These are phyloP conservation scores for Lagerstroemia speciosa DNA, from an alignment of 345 rosid genomes.

Conservation along the genomic window DNA sequence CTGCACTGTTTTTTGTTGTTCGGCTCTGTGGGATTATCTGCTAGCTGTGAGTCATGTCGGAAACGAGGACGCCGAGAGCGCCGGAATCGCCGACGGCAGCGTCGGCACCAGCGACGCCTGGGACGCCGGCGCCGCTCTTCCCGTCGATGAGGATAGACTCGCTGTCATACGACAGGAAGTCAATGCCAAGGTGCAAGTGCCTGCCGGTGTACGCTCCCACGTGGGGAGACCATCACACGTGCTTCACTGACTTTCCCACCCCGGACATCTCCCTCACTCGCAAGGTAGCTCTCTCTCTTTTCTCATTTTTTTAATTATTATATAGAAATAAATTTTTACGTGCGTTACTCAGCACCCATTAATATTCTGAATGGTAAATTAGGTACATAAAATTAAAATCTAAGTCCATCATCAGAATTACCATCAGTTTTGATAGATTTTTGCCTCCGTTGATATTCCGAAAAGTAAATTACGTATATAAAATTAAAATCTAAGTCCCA, in stretches of 20 bases:
- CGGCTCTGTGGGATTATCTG: background rate
- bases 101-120: conserved; percentile 87
- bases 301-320: too few species aligned
- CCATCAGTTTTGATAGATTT: too few species aligned
- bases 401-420: too few species aligned
- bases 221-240: conserved; percentile 57
- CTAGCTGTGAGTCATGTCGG: background rate
- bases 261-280: conserved; percentile 80
- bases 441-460: too few species aligned
- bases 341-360: conserved; percentile 23
- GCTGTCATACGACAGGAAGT: conserved; percentile 84
- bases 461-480: too few species aligned
- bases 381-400: too few species aligned
- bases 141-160: conserved; percentile 68
- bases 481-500: too few species aligned
- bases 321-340: too few species aligned
- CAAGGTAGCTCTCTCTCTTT: conserved; percentile 49
- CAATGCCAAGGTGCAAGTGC: conserved; percentile 81
- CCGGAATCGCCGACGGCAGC: conserved; percentile 41
- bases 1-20: background rate
- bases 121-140: conserved; percentile 85
- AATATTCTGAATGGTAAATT: too few species aligned
- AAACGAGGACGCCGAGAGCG: conserved; percentile 15
- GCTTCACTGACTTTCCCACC: conserved; percentile 69
- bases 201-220: conserved; percentile 66